These are phyloP conservation scores for Plenodomus tracheiphilus DNA, from an alignment of 2,329 filamentous ascomycete species.

Conservation along the genomic window DNA sequence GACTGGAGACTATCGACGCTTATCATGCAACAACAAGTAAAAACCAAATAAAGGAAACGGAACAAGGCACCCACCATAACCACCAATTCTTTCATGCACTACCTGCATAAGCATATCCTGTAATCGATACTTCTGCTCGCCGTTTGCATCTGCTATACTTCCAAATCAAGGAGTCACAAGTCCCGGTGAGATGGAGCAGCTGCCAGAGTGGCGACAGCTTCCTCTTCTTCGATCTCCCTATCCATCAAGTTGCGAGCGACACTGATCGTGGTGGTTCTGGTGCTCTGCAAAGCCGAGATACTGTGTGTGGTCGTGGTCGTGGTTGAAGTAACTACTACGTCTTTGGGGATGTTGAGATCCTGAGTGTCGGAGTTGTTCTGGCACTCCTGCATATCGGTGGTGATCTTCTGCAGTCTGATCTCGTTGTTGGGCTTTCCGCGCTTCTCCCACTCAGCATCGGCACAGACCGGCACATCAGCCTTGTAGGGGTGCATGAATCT, in stretches of 20 bases:
- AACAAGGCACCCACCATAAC: neutral
- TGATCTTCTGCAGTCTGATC: slow-evolving; percentile 17
- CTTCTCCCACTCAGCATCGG: slow-evolving; percentile 29
- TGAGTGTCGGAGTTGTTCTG: neutral
- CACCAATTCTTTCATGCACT: neutral
- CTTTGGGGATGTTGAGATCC: slow-evolving; percentile 4
- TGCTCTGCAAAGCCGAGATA: neutral
- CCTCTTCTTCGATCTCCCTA: neutral
- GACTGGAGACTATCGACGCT: slow-evolving; percentile 6
- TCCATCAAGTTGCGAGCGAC: neutral
- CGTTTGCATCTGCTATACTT: neutral
- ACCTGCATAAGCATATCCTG: neutral
- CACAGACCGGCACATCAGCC: slow-evolving; percentile 8
- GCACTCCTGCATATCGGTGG: slow-evolving; percentile 5
- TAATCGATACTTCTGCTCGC: neutral
- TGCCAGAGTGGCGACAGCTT: neutral
- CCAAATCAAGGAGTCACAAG: neutral
- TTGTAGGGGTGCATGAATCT: slow-evolving; percentile 18
- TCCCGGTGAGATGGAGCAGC: neutral
- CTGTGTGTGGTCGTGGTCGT: neutral
- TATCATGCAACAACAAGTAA: slow-evolving; percentile 3
- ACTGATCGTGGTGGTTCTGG: neutral
- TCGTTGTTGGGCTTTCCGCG: slow-evolving; percentile 12
- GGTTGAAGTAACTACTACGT: neutral
- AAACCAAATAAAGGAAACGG: neutral